Evolutionary conservation across 495 filamentous ascomycete genomes (phyloP), one percentile per base, ranked within the genome.

Genomic region (Staphylotrichum longicolle): DNA sequence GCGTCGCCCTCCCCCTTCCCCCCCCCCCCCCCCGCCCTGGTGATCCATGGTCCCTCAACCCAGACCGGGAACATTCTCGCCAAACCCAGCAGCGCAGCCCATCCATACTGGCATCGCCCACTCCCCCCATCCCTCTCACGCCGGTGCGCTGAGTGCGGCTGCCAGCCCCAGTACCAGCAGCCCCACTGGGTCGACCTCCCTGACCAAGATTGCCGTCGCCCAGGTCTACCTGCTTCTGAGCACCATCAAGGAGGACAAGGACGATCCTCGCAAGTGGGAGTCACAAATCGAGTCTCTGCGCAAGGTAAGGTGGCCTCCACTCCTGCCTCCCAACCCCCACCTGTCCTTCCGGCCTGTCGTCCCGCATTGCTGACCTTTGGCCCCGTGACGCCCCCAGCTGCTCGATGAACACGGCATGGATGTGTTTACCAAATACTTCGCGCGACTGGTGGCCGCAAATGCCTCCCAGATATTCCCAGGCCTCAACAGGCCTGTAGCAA

Each of bases 331-430:
- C 54, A 37, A 39, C 51, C 51, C 54, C 53, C 41, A 39, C 44
- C 63, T 30, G 41, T 37, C 47, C 58, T 41, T 39, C 37, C 6
- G 5, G 5, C 37, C 2, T 10, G 6, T 39, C 37, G 34, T 46
- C 45, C 33, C 44, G 37, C 46, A 56, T 57, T 50, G 44, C 54
- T 64, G 57, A 64, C 63, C 45, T 4, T 34, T 27, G 44, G 42
- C 35, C 73, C 37, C 72, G 34, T 73, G 54, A 30, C 8, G 37
- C 7, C 51, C 42, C 33, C 66, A 96, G 91, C 84, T 97, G 66
- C 86, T 96, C 71, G 88, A 94, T 82, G 91, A 91, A 63, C 85
- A 94, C 93, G 91, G 91, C 71, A 96, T 96, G 92, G 93, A 96
- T 79, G 91, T 94, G 66, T 96, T 89, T 75, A 83, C 87, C 41